Percentiles rank a stretch among this genome's conserved stretches.
phyloP scores from a whole-genome alignment of 139 green algal genomes.

The Trebouxia sp. region DNA sequence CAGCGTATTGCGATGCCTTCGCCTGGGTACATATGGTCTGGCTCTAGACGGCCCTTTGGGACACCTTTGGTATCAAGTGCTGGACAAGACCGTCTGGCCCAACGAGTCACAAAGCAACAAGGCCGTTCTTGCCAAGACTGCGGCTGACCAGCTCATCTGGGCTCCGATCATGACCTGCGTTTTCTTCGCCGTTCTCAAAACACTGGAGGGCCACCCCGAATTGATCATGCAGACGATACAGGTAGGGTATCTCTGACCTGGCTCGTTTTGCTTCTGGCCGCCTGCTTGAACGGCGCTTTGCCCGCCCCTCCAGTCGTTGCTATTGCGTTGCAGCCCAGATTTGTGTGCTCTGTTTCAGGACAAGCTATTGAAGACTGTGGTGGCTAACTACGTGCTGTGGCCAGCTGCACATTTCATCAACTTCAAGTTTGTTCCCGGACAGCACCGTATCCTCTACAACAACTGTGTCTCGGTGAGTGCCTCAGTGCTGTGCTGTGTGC shows the following conservation, averaged over 20 bases:
- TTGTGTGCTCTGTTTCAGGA: conserved; percentile 21
- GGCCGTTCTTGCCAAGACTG: conserved; percentile 61
- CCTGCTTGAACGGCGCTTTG: too few relatives aligned
- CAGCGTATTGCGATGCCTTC: conserved; percentile 39
- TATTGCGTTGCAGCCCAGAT: neutral
- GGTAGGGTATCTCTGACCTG: neutral
- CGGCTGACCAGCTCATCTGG: conserved; percentile 61
- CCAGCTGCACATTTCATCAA: conserved; percentile 79
- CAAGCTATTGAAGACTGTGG: conserved; percentile 60
- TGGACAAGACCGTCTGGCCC: conserved; percentile 52
- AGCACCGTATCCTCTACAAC: conserved; percentile 84
- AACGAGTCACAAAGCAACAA: conserved; percentile 44
- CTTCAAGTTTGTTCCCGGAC: conserved; percentile 74
- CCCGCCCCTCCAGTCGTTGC: too few relatives aligned
- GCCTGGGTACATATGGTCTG: conserved; percentile 43
- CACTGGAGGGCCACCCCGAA: conserved; percentile 57
- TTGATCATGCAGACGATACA: conserved; percentile 53
- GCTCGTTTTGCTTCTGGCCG: neutral
- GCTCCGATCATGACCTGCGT: conserved; percentile 55
- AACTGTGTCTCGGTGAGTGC: conserved; percentile 55
- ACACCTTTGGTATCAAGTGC: conserved; percentile 51
- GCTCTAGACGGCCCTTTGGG: conserved; percentile 35
- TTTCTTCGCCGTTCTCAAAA: conserved; percentile 60
- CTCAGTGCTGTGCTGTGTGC: neutral
- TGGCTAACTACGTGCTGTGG: conserved; percentile 76